Evolutionary conservation across 352 stramenopile genomes (phyloP).

Genomic region (Globisporangium recalcitrans): DNA sequence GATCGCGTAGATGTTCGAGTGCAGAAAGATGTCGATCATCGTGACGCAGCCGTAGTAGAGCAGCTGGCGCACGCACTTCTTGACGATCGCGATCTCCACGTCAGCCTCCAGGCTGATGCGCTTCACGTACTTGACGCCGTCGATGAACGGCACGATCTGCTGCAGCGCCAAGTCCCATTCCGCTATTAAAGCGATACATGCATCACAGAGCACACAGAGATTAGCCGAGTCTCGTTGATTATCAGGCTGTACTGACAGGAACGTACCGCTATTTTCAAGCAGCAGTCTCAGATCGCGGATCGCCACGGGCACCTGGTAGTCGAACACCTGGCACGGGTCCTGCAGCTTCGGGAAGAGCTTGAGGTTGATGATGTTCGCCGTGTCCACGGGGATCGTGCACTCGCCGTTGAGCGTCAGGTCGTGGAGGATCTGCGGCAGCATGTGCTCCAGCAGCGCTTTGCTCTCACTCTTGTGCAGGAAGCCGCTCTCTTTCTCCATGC

Average conservation of each 20-base stretch:
- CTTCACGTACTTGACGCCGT: conserved; percentile 88
- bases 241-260: neutral
- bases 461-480: conserved; percentile 71
- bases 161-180: conserved; percentile 86
- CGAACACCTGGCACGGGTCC: conserved; percentile 59
- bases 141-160: conserved; percentile 89
- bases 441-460: conserved; percentile 55
- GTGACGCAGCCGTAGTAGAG: conserved; percentile 88
- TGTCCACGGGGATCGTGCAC: conserved; percentile 78
- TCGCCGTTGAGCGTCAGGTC: conserved; percentile 73
- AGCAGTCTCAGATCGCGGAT: conserved; percentile 66
- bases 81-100: conserved; percentile 85
- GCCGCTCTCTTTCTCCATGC: conserved; percentile 85
- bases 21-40: conserved; percentile 89
- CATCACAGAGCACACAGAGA: neutral
- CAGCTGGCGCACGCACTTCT: conserved; percentile 82
- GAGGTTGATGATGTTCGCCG: conserved; percentile 83
- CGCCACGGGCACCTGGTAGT: conserved; percentile 84
- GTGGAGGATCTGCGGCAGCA: conserved; percentile 65
- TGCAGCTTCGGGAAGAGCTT: conserved; percentile 80
- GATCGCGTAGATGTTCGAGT: conserved; percentile 87
- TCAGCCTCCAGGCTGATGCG: conserved; percentile 86
- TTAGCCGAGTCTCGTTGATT: neutral
- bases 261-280: conserved; percentile 66
- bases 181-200: conserved; percentile 25